These are phyloP conservation scores for Psilocybe cyanescens DNA, from an alignment of 768 basidiomycete species.

Conservation along the genomic window DNA sequence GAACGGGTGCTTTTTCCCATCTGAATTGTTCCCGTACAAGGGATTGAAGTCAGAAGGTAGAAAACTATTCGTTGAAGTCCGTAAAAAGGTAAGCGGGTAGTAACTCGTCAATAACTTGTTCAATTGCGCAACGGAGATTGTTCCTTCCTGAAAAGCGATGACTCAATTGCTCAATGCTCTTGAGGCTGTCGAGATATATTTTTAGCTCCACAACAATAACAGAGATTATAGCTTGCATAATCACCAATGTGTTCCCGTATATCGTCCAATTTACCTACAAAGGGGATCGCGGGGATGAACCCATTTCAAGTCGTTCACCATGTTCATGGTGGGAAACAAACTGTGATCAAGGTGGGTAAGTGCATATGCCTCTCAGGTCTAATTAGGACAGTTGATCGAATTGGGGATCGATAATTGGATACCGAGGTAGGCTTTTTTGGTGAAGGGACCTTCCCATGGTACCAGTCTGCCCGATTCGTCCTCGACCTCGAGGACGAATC, in stretches of 20 bases:
- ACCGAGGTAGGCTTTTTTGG: constrained; percentile 7
- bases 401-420: constrained; percentile 13
- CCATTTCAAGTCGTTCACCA: not conserved
- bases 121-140: not conserved
- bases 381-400: constrained; percentile 11
- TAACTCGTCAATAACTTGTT: not conserved
- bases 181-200: not conserved
- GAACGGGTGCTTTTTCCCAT: not conserved
- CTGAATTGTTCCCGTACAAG: not conserved
- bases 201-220: not conserved
- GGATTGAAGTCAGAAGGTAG: not conserved
- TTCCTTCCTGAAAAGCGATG: not conserved
- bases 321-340: not conserved
- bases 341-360: not conserved
- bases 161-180: not conserved
- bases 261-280: not conserved
- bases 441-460: constrained; percentile 16
- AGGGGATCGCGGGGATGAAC: not conserved
- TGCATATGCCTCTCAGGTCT: constrained; percentile 3
- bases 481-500: constrained; percentile 15
- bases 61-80: not conserved
- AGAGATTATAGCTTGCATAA: not conserved
- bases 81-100: not conserved
- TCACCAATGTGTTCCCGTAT: not conserved
- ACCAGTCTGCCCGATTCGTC: constrained; percentile 6